Percentiles rank a stretch among this genome's conserved stretches.
Conservation (phyloP, 1,284 basidiomycete genomes). For the Ceratobasidium sp. region DNA sequence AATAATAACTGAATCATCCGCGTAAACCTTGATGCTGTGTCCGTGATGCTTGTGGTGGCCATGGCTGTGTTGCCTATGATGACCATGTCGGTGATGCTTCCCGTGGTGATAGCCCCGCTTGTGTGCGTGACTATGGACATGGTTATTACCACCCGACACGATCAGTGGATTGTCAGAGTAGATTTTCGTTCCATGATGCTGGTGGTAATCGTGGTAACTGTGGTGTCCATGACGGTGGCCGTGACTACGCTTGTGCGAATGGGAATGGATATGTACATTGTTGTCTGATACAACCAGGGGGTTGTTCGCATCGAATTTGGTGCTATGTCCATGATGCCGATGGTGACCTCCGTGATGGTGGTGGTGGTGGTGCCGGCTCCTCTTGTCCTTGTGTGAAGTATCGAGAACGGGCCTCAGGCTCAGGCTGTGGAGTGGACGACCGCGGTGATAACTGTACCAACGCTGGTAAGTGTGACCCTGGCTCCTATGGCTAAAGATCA, state of each 20-base stretch:
- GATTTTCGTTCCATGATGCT: slow-evolving; percentile 23
- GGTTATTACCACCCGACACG: slow-evolving; percentile 18
- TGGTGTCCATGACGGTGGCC: not conserved
- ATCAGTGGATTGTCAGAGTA: slow-evolving; percentile 20
- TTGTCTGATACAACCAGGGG: slow-evolving; percentile 15
- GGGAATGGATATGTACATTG: slow-evolving; percentile 22
- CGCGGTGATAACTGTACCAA: too few relatives aligned
- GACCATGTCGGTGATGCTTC: slow-evolving; percentile 5
- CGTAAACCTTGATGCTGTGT: slow-evolving; percentile 19
- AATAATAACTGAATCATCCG: slow-evolving; percentile 13
- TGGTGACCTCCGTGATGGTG: not conserved
- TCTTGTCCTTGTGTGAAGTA: not conserved
- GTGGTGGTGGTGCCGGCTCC: not conserved
- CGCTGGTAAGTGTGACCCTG: too few relatives aligned
- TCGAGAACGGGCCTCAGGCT: too few relatives aligned
- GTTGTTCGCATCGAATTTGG: slow-evolving; percentile 22
- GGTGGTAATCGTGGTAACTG: not conserved
- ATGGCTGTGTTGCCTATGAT: not conserved
- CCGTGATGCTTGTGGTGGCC: slow-evolving; percentile 4
- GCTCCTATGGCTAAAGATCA: too few relatives aligned
- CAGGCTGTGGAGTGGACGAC: too few relatives aligned
- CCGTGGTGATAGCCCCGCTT: slow-evolving; percentile 7
- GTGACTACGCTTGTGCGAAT: slow-evolving; percentile 15
- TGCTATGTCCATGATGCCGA: not conserved
- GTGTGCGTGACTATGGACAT: slow-evolving; percentile 14